These are phyloP conservation scores for Aspergillus niger DNA, from an alignment of 2,329 filamentous ascomycete species.

Conservation along the genomic window DNA sequence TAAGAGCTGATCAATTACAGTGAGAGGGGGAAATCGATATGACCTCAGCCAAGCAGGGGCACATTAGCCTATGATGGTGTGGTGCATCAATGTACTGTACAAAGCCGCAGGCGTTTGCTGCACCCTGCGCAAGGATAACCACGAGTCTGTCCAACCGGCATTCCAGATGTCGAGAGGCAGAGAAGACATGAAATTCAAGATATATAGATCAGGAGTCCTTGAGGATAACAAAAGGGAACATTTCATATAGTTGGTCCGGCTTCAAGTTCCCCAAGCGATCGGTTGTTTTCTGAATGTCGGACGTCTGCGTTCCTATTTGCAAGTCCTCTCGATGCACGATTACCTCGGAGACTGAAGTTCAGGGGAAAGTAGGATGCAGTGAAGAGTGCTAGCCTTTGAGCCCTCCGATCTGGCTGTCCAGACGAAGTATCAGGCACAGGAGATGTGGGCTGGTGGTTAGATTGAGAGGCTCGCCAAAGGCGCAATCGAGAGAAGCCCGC, in stretches of 20 bases:
- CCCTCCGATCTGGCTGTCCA: not conserved
- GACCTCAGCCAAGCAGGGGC: not conserved
- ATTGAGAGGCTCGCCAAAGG: conserved; percentile 8
- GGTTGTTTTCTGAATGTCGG: conserved; percentile 4
- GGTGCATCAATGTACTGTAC: not conserved
- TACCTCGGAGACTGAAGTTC: not conserved
- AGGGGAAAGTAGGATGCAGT: not conserved
- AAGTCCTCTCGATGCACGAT: not conserved
- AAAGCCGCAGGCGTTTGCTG: not conserved
- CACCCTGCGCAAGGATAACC: not conserved
- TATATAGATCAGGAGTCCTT: not conserved
- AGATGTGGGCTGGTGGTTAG: not conserved
- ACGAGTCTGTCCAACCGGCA: not conserved
- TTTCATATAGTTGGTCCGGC: conserved; percentile 21
- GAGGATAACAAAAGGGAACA: not conserved
- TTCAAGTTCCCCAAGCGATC: conserved; percentile 26
- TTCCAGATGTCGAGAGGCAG: not conserved
- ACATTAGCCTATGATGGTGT: not conserved
- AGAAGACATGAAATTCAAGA: not conserved
- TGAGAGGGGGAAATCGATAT: not conserved
- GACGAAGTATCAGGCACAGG: not conserved
- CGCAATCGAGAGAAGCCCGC: not conserved
- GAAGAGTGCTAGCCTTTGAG: not conserved
- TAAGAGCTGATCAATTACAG: not conserved
- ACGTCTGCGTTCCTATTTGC: not conserved